These are phyloP conservation scores for Podila verticillata DNA, from an alignment of 192 early-diverging fungal genomes.

Conservation along the genomic window DNA sequence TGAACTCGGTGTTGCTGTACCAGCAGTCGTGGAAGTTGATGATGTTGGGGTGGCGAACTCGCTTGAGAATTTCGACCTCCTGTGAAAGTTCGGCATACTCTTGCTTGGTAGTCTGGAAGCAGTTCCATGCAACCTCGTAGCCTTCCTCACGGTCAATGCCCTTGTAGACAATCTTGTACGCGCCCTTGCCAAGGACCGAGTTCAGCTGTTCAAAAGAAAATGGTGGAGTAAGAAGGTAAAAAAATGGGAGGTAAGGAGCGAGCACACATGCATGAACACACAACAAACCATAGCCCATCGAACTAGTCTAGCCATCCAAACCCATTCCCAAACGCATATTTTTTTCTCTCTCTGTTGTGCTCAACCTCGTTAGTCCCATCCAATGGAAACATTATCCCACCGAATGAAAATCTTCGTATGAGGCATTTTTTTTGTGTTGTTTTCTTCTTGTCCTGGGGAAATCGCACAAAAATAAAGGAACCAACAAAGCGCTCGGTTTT, in stretches of 20 bases:
- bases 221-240: background rate
- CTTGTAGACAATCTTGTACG: slow-evolving; percentile 90
- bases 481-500: too few species aligned
- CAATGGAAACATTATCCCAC: background rate
- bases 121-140: slow-evolving; percentile 93
- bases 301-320: too few species aligned
- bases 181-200: slow-evolving; percentile 79
- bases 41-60: slow-evolving; percentile 84
- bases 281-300: too few species aligned
- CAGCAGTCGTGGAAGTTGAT: slow-evolving; percentile 84
- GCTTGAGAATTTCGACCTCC: slow-evolving; percentile 83
- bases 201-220: slow-evolving; percentile 49
- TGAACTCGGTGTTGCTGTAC: slow-evolving; percentile 77
- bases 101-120: slow-evolving; percentile 79
- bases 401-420: slow-evolving; percentile 3
- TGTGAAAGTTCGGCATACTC: slow-evolving; percentile 76
- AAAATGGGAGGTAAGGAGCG: background rate
- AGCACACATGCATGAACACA: background rate
- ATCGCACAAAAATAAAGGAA: too few species aligned
- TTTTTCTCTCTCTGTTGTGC: too few species aligned
- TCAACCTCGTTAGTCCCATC: background rate
- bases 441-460: background rate
- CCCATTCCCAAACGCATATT: too few species aligned
- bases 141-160: slow-evolving; percentile 89
- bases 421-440: slow-evolving; percentile 43